Evolutionary conservation across 805 yeast species (phyloP), one percentile per base, ranked within the genome.

Genomic region (Sugiyamaella qingdaonensis): DNA sequence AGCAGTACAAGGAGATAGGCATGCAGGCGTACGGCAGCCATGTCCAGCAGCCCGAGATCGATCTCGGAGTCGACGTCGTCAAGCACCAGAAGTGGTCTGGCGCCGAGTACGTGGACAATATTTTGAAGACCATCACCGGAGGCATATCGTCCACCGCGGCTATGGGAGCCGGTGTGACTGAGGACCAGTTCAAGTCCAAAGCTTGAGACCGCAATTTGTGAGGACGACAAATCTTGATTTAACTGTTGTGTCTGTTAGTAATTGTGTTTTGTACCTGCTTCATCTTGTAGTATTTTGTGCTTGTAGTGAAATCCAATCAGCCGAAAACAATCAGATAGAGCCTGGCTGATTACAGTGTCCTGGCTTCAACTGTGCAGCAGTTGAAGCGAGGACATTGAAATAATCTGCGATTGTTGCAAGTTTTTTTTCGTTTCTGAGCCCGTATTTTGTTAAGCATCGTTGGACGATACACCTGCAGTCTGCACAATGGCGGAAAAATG

Each of bases 1-100:
- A 82, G 68, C 82, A 84, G 64, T 92, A 84, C 71, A 74, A 89
- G 52, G 76, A 81, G 69, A 78, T 80, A 61, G 98, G 97, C 61
- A 92, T 92, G 98, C 86, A 85, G 73, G 97, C 97, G 7, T 92
- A 92, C 69, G 98, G 97, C 53, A 85, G 84, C 68, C 76, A 76
- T 59, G 85, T 92, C 56, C 98, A 92, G 76, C 81, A 84, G 58
- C 86, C 83, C 56, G 98, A 92, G 77, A 87, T 91, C 70, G 88
- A 85, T 64, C 77, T 77, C 55, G 91, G 88, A 60, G 96, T 91
- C 60, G 98, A 92, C 72, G 96, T 92, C 55, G 95, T 92, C 59
- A 92, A 90, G 78, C 98, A 92, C 73, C 98, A 92, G 74, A 89
- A 91, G 73, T 92, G 98, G 98, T 89, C 97, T 42, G 98, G 98